phyloP scores from a whole-genome alignment of 164 flowering plant species.

The Vitis vinifera region DNA sequence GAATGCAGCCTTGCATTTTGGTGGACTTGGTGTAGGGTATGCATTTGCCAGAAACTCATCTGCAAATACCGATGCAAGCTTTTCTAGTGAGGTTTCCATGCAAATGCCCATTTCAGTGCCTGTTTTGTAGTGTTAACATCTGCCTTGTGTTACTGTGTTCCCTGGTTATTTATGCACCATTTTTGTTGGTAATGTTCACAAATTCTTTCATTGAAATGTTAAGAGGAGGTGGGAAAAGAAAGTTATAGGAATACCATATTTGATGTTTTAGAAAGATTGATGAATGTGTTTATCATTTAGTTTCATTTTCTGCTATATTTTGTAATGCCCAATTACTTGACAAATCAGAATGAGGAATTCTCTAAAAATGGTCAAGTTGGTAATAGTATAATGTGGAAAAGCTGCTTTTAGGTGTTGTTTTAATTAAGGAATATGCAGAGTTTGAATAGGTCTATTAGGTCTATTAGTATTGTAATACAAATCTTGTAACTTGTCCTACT shows the following conservation, averaged over 20 bases:
- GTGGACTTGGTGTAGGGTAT: constrained; percentile 56
- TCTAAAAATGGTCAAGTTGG: background rate
- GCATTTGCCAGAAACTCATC: constrained; percentile 49
- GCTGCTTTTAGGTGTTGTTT: too few species aligned
- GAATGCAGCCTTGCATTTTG: constrained; percentile 50
- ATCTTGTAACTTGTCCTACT: too few species aligned
- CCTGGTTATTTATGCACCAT: constrained; percentile 20
- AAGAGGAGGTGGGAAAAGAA: constrained; percentile 9
- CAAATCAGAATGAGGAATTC: background rate
- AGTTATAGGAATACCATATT: constrained; percentile 26
- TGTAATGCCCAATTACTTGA: background rate
- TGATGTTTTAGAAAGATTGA: constrained; percentile 6
- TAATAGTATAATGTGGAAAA: too few species aligned
- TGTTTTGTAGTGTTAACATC: constrained; percentile 48
- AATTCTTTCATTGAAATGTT: constrained; percentile 54
- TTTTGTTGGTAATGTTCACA: constrained; percentile 30
- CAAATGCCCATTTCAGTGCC: constrained; percentile 67
- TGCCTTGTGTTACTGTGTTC: constrained; percentile 11
- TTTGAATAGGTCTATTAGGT: too few species aligned
- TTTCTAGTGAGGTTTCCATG: constrained; percentile 50
- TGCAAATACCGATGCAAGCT: constrained; percentile 46
- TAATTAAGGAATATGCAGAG: too few species aligned
- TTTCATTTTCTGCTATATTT: background rate
- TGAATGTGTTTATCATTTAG: constrained; percentile 8
- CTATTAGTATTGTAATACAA: too few species aligned